phyloP scores from a whole-genome alignment of 2,329 filamentous ascomycete genomes.

The Talaromyces sp. region DNA sequence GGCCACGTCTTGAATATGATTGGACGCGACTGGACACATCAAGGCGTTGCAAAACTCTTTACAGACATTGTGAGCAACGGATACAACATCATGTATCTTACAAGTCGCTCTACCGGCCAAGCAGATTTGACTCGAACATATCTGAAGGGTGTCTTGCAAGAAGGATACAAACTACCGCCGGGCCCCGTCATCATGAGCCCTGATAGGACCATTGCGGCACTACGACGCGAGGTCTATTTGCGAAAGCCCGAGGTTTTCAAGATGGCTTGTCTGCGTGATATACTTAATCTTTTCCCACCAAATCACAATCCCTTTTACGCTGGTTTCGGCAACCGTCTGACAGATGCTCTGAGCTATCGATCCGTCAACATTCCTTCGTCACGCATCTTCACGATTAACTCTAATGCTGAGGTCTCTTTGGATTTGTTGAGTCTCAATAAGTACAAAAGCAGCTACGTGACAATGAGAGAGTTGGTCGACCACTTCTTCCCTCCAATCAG shows the following conservation, averaged over 20 bases:
- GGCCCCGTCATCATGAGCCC: constrained; percentile 94
- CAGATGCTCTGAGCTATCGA: constrained; percentile 92
- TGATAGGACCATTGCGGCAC: constrained; percentile 87
- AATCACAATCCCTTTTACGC: constrained; percentile 87
- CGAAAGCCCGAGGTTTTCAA: constrained; percentile 98
- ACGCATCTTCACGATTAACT: constrained; percentile 98
- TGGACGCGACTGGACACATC: constrained; percentile 95
- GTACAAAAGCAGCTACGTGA: constrained; percentile 94
- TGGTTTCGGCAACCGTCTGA: constrained; percentile 93
- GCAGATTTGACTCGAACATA: constrained; percentile 88
- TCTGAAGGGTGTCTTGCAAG: constrained; percentile 82
- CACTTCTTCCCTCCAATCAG: constrained; percentile 95
- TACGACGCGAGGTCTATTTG: constrained; percentile 88
- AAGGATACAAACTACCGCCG: constrained; percentile 77
- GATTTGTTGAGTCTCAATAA: constrained; percentile 88
- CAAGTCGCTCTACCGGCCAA: constrained; percentile 87
- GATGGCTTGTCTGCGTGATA: constrained; percentile 95
- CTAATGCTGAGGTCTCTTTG: constrained; percentile 89
- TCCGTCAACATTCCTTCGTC: constrained; percentile 93
- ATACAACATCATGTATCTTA: constrained; percentile 98
- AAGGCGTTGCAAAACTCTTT: constrained; percentile 94
- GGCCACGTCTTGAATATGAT: constrained; percentile 96
- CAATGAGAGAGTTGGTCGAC: constrained; percentile 94
- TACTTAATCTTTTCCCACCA: constrained; percentile 77
- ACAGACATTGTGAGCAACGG: constrained; percentile 93